Conservation (phyloP, 139 green algal species). For the Monoraphidium neglectum region DNA sequence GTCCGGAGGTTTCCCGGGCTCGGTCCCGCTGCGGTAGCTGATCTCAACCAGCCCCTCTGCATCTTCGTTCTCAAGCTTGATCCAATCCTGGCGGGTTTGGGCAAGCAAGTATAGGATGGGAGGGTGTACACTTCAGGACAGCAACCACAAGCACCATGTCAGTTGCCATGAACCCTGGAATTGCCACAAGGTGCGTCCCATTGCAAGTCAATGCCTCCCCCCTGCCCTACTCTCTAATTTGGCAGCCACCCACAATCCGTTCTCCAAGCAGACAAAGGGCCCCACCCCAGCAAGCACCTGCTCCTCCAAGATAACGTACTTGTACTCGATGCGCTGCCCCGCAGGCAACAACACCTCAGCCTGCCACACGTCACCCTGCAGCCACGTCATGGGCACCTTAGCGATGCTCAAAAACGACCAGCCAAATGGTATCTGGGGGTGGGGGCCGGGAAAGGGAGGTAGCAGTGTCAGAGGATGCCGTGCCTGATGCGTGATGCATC, state of each 20-base stretch:
- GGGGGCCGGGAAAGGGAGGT: constrained; percentile 71
- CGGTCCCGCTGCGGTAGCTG: constrained; percentile 65
- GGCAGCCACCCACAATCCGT: too few species aligned
- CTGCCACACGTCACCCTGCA: constrained; percentile 79
- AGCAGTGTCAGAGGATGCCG: not conserved
- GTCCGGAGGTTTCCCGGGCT: constrained; percentile 77
- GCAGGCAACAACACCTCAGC: constrained; percentile 85
- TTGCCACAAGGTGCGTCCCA: not conserved
- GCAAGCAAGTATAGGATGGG: not conserved
- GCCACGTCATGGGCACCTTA: constrained; percentile 91
- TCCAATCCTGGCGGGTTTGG: constrained; percentile 83
- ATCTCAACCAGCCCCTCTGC: constrained; percentile 83
- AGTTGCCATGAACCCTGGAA: not conserved
- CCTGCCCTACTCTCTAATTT: not conserved
- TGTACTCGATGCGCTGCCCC: constrained; percentile 88
- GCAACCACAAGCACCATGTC: not conserved
- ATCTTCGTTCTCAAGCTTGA: constrained; percentile 76
- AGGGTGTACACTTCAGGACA: not conserved
- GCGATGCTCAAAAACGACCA: constrained; percentile 95
- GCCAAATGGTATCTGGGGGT: constrained; percentile 71
- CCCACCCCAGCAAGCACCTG: too few species aligned
- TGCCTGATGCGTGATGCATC: too few species aligned
- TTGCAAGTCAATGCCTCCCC: not conserved
- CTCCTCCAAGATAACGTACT: constrained; percentile 94
- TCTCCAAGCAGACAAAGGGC: too few species aligned